These are phyloP conservation scores for Mortierella sp. DNA, from an alignment of 371 early-diverging fungal genomes.

Conservation along the genomic window DNA sequence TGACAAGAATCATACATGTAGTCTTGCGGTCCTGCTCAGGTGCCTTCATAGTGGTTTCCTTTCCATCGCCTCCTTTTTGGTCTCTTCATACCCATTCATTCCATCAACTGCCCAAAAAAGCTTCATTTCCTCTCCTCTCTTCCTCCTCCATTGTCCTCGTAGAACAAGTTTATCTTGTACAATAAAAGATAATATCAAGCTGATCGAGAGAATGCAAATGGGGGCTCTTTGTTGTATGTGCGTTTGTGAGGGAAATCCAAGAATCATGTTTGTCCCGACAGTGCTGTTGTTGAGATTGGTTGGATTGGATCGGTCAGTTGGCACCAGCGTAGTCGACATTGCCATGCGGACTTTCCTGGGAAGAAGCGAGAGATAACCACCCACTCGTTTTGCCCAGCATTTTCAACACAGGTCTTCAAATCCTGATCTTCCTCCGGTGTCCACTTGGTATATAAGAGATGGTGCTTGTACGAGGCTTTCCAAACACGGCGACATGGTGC, in stretches of 20 bases:
- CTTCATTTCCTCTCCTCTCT: background rate
- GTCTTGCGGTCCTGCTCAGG: too few relatives aligned
- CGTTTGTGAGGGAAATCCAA: too few relatives aligned
- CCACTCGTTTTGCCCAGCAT: slow-evolving; percentile 31
- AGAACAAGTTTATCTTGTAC: too few relatives aligned
- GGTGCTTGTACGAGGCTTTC: slow-evolving; percentile 40
- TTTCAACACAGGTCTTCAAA: slow-evolving; percentile 16
- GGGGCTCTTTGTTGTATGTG: too few relatives aligned
- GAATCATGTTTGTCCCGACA: too few relatives aligned
- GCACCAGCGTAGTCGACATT: slow-evolving; percentile 53
- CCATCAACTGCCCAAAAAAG: too few relatives aligned
- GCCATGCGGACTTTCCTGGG: slow-evolving; percentile 46
- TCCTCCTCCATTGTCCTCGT: background rate
- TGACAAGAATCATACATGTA: background rate
- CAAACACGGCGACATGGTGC: slow-evolving; percentile 50
- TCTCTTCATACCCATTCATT: background rate
- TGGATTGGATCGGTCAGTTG: slow-evolving; percentile 30
- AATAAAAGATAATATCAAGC: too few relatives aligned
- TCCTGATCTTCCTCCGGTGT: slow-evolving; percentile 37
- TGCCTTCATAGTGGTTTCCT: too few relatives aligned
- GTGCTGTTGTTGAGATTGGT: background rate
- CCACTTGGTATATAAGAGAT: slow-evolving; percentile 38
- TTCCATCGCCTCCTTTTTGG: background rate
- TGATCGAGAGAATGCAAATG: too few relatives aligned
- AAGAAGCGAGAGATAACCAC: slow-evolving; percentile 30